phyloP scores from a whole-genome alignment of 768 basidiomycete genomes.

The Mycena leptocephala region DNA sequence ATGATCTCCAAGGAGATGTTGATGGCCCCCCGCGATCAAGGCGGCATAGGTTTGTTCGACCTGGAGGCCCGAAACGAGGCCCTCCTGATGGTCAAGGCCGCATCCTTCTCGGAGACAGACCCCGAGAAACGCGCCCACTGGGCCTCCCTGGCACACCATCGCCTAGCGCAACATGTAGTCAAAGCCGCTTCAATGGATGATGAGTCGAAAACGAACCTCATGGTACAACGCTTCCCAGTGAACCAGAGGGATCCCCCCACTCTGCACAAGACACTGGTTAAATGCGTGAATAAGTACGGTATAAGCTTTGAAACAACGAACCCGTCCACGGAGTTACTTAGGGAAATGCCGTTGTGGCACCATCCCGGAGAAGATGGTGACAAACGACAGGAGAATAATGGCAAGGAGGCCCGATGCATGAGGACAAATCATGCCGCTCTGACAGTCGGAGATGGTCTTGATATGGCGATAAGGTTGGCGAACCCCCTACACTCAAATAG shows the following conservation, averaged over 20 bases:
- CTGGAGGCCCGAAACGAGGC: conserved; percentile 42
- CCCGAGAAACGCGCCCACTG: neutral
- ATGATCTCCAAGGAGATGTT: conserved; percentile 36
- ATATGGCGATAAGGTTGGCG: too few species aligned
- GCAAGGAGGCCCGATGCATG: too few species aligned
- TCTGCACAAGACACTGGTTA: too few species aligned
- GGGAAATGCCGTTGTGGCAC: too few species aligned
- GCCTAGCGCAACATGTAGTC: neutral
- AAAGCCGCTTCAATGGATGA: neutral
- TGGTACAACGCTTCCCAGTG: neutral
- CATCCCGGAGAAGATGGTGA: too few species aligned
- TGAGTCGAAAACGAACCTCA: neutral
- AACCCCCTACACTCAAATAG: too few species aligned
- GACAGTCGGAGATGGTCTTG: too few species aligned
- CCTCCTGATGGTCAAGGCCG: neutral
- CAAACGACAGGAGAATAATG: too few species aligned
- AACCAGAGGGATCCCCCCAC: neutral
- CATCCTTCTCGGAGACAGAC: neutral
- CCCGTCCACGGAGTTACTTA: too few species aligned
- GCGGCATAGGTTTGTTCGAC: neutral
- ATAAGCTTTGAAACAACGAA: too few species aligned
- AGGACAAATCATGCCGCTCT: too few species aligned
- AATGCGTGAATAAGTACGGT: too few species aligned
- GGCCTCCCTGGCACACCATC: neutral
- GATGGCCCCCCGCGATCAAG: neutral